Evolutionary conservation across 441 rosid species (phyloP).

Genomic region (Flueggea neowawraea): DNA sequence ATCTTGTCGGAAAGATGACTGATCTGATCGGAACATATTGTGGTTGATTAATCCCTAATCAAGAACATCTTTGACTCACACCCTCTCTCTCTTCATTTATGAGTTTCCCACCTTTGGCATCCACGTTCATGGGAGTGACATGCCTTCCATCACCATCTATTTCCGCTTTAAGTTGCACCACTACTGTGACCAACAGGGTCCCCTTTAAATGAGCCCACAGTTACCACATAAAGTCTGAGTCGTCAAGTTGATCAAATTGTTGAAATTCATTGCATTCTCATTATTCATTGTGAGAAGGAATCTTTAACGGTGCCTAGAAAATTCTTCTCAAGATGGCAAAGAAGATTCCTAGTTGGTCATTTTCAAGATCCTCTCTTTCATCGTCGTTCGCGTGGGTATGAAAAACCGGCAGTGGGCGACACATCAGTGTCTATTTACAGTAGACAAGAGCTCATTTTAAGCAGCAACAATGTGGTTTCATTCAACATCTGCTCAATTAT

Average conservation of each 20-base stretch:
- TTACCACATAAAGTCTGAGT: background rate
- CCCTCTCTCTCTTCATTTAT: conserved; percentile 26
- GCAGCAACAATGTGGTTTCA: too few species aligned
- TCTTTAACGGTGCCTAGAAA: conserved; percentile 12
- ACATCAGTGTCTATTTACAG: background rate
- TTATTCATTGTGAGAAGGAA: conserved; percentile 23
- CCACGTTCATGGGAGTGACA: conserved; percentile 27
- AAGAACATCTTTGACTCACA: conserved; percentile 13
- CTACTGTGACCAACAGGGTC: conserved; percentile 14
- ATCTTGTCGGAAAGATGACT: background rate
- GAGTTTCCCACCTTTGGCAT: conserved; percentile 15
- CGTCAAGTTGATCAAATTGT: conserved; percentile 9
- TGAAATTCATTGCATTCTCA: conserved; percentile 9
- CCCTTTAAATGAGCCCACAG: conserved; percentile 9
- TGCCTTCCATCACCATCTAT: conserved; percentile 18
- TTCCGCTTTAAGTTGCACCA: conserved; percentile 17
- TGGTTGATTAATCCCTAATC: background rate
- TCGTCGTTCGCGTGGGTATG: background rate
- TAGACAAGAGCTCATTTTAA: background rate
- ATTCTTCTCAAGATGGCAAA: conserved; percentile 18
- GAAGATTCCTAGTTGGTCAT: conserved; percentile 53
- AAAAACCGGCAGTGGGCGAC: background rate
- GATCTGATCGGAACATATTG: too few species aligned
- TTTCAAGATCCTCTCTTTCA: conserved; percentile 22
- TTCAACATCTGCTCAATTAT: too few species aligned